phyloP scores from a whole-genome alignment of 805 yeast genomes.

The Cyberlindnera japonica region DNA sequence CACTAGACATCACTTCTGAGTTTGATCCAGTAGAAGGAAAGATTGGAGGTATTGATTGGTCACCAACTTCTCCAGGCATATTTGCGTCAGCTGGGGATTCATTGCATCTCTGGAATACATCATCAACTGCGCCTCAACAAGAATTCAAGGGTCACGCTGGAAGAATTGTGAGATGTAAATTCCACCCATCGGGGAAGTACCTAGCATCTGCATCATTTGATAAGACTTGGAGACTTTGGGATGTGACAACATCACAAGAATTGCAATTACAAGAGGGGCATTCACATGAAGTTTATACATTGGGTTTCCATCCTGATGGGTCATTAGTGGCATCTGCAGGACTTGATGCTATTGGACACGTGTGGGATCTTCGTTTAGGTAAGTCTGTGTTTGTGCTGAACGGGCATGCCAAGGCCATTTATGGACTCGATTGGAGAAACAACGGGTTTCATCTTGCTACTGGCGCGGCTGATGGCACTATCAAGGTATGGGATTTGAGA shows the following conservation, averaged over 20 bases:
- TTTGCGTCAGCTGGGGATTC: slow-evolving; percentile 25
- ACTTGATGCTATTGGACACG: slow-evolving; percentile 61
- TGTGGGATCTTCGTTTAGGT: slow-evolving; percentile 90
- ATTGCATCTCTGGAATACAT: slow-evolving; percentile 15
- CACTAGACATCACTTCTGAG: slow-evolving; percentile 31
- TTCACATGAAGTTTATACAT: slow-evolving; percentile 59
- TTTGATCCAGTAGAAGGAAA: slow-evolving; percentile 49
- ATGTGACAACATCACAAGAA: slow-evolving; percentile 45
- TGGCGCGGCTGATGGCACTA: slow-evolving; percentile 78
- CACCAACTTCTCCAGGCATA: slow-evolving; percentile 28
- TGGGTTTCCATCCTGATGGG: slow-evolving; percentile 74
- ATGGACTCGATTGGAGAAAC: slow-evolving; percentile 67
- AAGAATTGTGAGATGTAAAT: slow-evolving; percentile 56
- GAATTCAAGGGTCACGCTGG: slow-evolving; percentile 41
- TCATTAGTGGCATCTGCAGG: slow-evolving; percentile 75
- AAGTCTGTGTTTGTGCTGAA: slow-evolving; percentile 50
- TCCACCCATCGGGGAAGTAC: slow-evolving; percentile 60
- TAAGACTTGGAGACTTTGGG: slow-evolving; percentile 89
- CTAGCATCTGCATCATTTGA: slow-evolving; percentile 77
- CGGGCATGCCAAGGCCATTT: slow-evolving; percentile 72
- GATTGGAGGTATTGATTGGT: slow-evolving; percentile 70
- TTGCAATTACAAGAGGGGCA: slow-evolving; percentile 84
- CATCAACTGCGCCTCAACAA: slow-evolving; percentile 8
- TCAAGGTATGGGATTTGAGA: slow-evolving; percentile 86
- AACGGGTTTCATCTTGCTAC: slow-evolving; percentile 76